Evolutionary conservation across 2,329 filamentous ascomycete species (phyloP).

Genomic region (Aphanocladium album): DNA sequence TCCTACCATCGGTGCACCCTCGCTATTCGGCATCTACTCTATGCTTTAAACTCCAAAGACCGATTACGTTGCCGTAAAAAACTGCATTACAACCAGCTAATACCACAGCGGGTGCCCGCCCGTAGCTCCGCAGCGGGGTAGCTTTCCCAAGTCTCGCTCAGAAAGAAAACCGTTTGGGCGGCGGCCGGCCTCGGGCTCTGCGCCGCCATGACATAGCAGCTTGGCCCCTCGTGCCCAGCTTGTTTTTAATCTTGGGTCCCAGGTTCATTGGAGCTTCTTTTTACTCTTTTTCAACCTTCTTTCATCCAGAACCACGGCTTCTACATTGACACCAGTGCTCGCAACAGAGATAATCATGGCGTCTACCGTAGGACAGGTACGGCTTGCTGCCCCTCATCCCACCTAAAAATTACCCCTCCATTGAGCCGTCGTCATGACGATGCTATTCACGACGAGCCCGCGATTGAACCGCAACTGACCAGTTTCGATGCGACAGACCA

Average conservation of each 20-base stretch:
- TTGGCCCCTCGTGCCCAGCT: background rate
- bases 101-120: background rate
- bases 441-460: background rate
- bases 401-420: slow-evolving; percentile 20
- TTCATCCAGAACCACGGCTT: no score
- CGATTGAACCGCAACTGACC: background rate
- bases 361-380: slow-evolving; percentile 49
- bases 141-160: background rate
- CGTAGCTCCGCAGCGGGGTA: slow-evolving; percentile 12
- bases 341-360: slow-evolving; percentile 33
- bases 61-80: background rate
- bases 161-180: background rate
- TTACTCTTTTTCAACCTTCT: background rate
- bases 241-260: background rate
- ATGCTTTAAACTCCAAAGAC: no score
- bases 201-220: slow-evolving; percentile 9
- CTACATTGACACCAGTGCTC: background rate
- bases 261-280: background rate
- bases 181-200: slow-evolving; percentile 8
- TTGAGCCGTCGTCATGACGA: slow-evolving; percentile 7
- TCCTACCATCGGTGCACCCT: background rate
- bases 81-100: background rate
- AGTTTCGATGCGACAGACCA: slow-evolving; percentile 55
- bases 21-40: slow-evolving; percentile 10
- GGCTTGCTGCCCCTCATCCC: slow-evolving; percentile 16